Base-by-base conservation (phyloP, 371 early-diverging fungal species). In the Saksenaea vasiformis region DNA sequence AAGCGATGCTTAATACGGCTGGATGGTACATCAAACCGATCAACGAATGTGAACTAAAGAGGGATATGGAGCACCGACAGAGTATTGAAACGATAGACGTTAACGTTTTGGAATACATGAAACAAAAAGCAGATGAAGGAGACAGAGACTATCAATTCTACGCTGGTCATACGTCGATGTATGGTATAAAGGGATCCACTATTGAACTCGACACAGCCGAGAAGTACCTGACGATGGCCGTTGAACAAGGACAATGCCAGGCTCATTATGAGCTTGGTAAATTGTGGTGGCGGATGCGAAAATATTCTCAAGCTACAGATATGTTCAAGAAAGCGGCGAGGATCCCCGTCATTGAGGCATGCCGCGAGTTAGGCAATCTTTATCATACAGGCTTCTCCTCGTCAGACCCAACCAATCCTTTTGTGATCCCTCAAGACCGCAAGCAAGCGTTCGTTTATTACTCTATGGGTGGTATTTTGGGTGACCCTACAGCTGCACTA, bases 361-460 rank as follows among this genome's bases (percentile, higher is more conserved):
- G 51, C 51, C 51, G 51, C 0, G 22, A 47, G 10, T 22, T 47
- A 22, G 51, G 51, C 5, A 22, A 47, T 22, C n/a, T 47, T 10
- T 47, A 47, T 17, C 51, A 47, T 22, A 22, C 51, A 8, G 51
- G 51, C 5, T 22, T 47, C 24, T 47, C 26, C 3, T 22, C 24
- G 22, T 22, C 51, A 10, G 10, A 47, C 5, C n/a, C 8, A 22
- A 7, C 10, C 51, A 22, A 22, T 5, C n/a, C 5, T 22, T 22
- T 19, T 22, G 24, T 51, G 1, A 51, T 67, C 34, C 44, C 51
- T 13, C 60, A 67, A 39, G 61, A 71, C 36, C 39, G 60, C 37
- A 39, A 61, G 19, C 26, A 22, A 22, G 71, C 71, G 1, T 66
- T 71, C 27, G 26, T 37, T 0, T 71, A 71, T 28, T 71, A 67